phyloP scores from a whole-genome alignment of 2,329 filamentous ascomycete genomes.

The Fusarium brevicatenulatum region DNA sequence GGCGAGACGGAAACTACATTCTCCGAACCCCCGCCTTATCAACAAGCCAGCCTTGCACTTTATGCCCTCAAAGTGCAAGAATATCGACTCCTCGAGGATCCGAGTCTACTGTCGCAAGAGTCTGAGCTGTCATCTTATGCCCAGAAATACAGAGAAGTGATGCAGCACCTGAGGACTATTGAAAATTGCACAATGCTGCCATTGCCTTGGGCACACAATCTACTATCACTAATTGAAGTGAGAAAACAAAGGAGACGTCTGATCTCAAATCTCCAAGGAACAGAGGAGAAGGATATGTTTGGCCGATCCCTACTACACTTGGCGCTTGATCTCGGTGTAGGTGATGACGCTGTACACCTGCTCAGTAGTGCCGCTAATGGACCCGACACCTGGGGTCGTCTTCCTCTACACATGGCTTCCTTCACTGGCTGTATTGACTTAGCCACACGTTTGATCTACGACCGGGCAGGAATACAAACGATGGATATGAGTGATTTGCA shows the following conservation, averaged over 20 bases:
- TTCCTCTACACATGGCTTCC: neutral
- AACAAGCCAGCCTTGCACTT: neutral
- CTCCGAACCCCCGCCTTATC: fast-evolving
- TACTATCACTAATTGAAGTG: neutral
- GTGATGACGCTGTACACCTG: neutral
- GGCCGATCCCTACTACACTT: neutral
- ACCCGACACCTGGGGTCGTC: neutral
- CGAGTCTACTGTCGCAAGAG: fast-evolving
- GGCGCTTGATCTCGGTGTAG: neutral
- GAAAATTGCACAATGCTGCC: fast-evolving
- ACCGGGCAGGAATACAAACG: fast-evolving
- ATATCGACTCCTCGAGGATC: fast-evolving
- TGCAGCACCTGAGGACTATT: fast-evolving
- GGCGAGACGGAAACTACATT: neutral
- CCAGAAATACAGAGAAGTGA: neutral
- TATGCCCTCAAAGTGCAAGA: neutral
- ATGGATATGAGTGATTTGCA: fast-evolving
- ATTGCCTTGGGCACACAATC: neutral
- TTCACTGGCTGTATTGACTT: neutral
- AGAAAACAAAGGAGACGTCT: fast-evolving
- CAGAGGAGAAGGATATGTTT: neutral
- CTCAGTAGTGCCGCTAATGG: neutral
- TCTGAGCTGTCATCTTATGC: neutral
- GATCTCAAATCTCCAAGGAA: fast-evolving
- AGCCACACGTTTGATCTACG: neutral